Conservation (phyloP, 805 yeast species). For the Myxozyma kluyveri region DNA sequence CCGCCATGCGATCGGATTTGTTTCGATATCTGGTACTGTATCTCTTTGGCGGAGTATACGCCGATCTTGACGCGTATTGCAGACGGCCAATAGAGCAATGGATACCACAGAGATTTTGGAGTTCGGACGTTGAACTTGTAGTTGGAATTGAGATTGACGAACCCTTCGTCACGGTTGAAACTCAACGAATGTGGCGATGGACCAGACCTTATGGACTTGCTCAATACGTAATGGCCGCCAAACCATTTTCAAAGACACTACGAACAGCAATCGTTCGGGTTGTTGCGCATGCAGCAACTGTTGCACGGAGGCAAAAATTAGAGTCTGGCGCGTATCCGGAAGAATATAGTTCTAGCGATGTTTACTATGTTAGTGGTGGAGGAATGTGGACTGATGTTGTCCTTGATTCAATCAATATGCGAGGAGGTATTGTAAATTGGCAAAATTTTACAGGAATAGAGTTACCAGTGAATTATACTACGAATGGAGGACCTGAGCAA, state of each 20-base stretch:
- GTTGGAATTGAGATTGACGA: constrained; percentile 27
- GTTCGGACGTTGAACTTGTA: constrained; percentile 17
- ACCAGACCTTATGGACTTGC: constrained; percentile 22
- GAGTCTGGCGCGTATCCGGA: constrained; percentile 6
- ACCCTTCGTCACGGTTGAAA: constrained; percentile 22
- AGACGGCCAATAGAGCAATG: constrained; percentile 26
- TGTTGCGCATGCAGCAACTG: constrained; percentile 23
- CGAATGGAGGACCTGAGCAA: constrained; percentile 21
- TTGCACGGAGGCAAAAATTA: constrained; percentile 7
- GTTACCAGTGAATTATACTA: constrained; percentile 5
- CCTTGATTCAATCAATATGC: constrained; percentile 20
- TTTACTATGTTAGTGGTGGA: constrained; percentile 23
- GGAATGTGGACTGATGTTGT: constrained; percentile 28
- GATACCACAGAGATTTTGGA: constrained; percentile 18
- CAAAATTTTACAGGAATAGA: constrained; percentile 9
- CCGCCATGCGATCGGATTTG: constrained; percentile 26
- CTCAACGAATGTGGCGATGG: constrained; percentile 23
- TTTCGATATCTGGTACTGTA: constrained; percentile 27
- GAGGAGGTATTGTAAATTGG: constrained; percentile 23
- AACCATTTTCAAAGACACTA: constrained; percentile 26
- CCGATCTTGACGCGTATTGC: constrained; percentile 29
- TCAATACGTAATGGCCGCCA: constrained; percentile 21
- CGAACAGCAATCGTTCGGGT: constrained; percentile 23
- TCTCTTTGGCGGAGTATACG: constrained; percentile 29
- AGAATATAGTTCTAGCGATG: constrained; percentile 15